These are phyloP conservation scores for Phytopythium chamaehyphon DNA, from an alignment of 352 stramenopile genomes.

Conservation along the genomic window DNA sequence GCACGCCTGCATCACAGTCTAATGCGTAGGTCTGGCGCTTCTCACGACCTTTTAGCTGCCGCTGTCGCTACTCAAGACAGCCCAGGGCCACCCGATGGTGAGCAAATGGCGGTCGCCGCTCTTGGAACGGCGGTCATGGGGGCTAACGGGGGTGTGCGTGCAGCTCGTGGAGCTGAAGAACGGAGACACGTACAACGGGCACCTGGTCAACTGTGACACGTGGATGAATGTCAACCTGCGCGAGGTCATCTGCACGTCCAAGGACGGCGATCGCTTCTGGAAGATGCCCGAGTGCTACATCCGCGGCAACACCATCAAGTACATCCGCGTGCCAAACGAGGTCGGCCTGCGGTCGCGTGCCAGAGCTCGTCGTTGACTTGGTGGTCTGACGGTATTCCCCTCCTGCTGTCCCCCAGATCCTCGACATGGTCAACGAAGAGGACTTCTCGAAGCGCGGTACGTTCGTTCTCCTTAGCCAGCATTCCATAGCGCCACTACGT, in stretches of 20 bases:
- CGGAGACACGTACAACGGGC: slow-evolving; percentile 98
- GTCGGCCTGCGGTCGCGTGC: slow-evolving; percentile 25
- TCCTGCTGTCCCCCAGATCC: slow-evolving; percentile 34
- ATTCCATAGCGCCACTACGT: too few species aligned
- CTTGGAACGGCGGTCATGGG: background rate
- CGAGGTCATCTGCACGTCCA: slow-evolving; percentile 98
- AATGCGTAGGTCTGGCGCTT: background rate
- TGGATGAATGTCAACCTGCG: slow-evolving; percentile 99
- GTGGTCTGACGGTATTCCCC: too few species aligned
- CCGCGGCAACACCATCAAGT: slow-evolving; percentile 98
- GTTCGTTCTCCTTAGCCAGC: slow-evolving; percentile 1
- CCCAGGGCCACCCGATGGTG: slow-evolving; percentile 93
- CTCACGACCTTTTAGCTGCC: slow-evolving; percentile 70
- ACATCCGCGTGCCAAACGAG: slow-evolving; percentile 96
- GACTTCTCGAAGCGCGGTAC: slow-evolving; percentile 82
- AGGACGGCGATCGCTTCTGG: slow-evolving; percentile 97
- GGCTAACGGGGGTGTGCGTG: background rate
- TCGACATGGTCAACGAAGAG: slow-evolving; percentile 95
- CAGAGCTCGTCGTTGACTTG: background rate
- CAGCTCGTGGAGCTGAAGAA: slow-evolving; percentile 99
- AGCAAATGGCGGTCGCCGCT: background rate
- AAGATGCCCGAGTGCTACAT: slow-evolving; percentile 99
- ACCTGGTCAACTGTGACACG: slow-evolving; percentile 96
- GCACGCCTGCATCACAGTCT: too few species aligned
- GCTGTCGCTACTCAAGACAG: slow-evolving; percentile 95